These are phyloP conservation scores for Endotrypanum monterogeii DNA, from an alignment of 208 protist genomes.

Conservation along the genomic window DNA sequence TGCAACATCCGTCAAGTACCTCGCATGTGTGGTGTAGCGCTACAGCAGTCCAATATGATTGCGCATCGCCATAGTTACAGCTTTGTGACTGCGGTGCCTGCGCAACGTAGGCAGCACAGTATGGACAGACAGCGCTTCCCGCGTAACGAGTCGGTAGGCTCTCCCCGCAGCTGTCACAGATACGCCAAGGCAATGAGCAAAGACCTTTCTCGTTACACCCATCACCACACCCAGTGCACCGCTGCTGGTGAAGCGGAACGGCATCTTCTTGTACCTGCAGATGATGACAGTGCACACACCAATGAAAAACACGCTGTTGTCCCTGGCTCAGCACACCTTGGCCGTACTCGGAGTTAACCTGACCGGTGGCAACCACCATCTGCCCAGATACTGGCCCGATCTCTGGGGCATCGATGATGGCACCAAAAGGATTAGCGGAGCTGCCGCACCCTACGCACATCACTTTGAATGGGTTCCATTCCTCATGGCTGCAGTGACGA, in stretches of 20 bases:
- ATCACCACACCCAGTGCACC: conserved; percentile 14
- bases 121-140: conserved; percentile 32
- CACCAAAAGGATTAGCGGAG: conserved; percentile 14
- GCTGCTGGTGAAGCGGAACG: conserved; percentile 5
- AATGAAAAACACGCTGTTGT: conserved; percentile 1
- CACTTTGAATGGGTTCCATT: conserved; percentile 48
- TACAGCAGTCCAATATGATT: conserved; percentile 22
- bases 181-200: conserved; percentile 10
- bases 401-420: background rate
- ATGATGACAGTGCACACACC: conserved; percentile 27
- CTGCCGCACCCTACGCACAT: conserved; percentile 27
- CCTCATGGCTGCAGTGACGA: conserved; percentile 30
- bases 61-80: background rate
- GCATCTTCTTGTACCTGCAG: conserved; percentile 1
- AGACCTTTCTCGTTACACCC: conserved; percentile 17
- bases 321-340: background rate
- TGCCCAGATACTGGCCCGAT: background rate
- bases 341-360: background rate
- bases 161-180: conserved; percentile 26
- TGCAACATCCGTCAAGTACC: conserved; percentile 17
- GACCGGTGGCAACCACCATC: background rate
- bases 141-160: conserved; percentile 14
- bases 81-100: background rate
- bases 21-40: conserved; percentile 31
- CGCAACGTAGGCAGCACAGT: conserved; percentile 30